Evolutionary conservation across 1,139 yeast genomes (phyloP).

Genomic region (Taphrina pruni): DNA sequence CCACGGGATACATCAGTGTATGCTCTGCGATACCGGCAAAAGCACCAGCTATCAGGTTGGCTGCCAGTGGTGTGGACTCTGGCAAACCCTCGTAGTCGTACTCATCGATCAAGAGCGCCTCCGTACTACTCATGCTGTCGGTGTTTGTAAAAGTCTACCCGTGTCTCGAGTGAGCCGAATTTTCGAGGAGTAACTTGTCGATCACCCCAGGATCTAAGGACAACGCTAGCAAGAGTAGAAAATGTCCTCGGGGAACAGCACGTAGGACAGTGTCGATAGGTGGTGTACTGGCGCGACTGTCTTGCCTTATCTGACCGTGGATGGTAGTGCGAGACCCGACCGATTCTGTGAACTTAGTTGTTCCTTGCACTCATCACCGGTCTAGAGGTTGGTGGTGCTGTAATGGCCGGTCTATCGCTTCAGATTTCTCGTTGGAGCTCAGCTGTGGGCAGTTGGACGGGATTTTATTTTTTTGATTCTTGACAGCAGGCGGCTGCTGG

Average conservation of each 20-base stretch:
- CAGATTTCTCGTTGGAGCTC: conserved; percentile 17
- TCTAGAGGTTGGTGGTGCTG: neutral
- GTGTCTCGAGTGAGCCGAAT: neutral
- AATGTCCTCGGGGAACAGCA: too few species aligned
- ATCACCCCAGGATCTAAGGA: neutral
- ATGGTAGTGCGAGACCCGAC: too few species aligned
- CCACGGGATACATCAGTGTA: conserved; percentile 94
- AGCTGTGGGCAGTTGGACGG: neutral
- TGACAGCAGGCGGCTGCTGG: too few species aligned
- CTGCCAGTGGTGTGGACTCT: conserved; percentile 77
- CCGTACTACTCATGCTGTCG: conserved; percentile 29
- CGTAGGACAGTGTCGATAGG: too few species aligned
- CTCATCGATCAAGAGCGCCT: conserved; percentile 44
- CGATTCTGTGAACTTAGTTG: too few species aligned
- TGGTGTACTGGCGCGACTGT: too few species aligned
- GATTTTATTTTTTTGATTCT: neutral
- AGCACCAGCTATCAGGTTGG: conserved; percentile 91
- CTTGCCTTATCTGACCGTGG: too few species aligned
- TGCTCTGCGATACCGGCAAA: conserved; percentile 99
- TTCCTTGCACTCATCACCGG: neutral
- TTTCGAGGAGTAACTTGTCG: conserved; percentile 6
- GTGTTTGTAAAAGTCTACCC: neutral
- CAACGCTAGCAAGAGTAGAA: too few species aligned
- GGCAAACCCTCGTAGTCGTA: conserved; percentile 90
- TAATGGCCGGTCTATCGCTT: conserved; percentile 7